Conservation (phyloP, 2,329 filamentous ascomycete species). For the Endocalyx cinctus region DNA sequence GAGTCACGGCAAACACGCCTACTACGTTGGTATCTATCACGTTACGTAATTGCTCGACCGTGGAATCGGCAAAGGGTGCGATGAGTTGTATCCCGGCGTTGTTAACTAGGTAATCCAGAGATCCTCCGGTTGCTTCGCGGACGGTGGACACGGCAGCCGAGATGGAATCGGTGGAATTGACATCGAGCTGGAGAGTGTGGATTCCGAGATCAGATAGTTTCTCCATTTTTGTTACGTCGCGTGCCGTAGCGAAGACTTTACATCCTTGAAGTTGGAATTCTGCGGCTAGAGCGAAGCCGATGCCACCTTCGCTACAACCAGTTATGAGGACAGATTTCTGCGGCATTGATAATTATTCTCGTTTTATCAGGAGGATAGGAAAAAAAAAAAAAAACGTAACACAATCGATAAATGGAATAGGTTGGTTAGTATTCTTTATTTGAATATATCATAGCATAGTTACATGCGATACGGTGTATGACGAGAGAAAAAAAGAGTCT, state of each 20-base stretch:
- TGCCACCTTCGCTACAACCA: conserved; percentile 28
- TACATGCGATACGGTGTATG: no score
- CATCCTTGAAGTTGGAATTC: conserved; percentile 25
- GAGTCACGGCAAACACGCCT: conserved; percentile 26
- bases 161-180: conserved; percentile 22
- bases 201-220: conserved; percentile 19
- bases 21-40: conserved; percentile 25
- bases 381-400: no score
- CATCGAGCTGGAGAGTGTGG: conserved; percentile 23
- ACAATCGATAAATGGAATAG: no score
- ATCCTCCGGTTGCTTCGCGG: conserved; percentile 5
- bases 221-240: conserved; percentile 19
- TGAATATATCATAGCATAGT: no score
- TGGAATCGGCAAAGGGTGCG: conserved; percentile 19
- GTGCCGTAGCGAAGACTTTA: conserved; percentile 27
- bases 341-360: no score
- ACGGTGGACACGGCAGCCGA: conserved; percentile 12
- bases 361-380: no score
- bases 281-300: conserved; percentile 26
- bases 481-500: no score
- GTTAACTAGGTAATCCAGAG: conserved; percentile 22
- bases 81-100: conserved; percentile 20
- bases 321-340: conserved; percentile 25
- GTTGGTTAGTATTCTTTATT: no score
- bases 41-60: conserved; percentile 11